Base-by-base conservation (phyloP, 1,284 basidiomycete species). In the Cutaneotrichosporon dermatis region DNA sequence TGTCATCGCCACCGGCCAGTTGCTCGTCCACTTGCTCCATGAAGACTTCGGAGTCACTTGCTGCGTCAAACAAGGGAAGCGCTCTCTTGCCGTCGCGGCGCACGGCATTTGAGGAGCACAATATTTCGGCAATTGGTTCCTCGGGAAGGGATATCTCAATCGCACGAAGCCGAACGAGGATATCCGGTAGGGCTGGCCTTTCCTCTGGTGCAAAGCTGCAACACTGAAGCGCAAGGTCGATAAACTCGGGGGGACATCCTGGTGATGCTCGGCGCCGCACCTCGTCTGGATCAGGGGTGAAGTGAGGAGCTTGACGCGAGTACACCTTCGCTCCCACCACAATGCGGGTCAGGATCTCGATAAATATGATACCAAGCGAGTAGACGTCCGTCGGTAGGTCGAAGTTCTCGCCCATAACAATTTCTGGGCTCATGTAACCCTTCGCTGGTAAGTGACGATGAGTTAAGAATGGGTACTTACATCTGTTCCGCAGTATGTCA, bases 401-500 rank as follows among this genome's bases (percentile, higher is more conserved):
- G 69, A 98, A 97, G 69, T 92, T 89, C 57, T 89, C 84, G 15
- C 94, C 93, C 11, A 91, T 82, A 6, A 97, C 81, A 67, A 99
- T 96, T 77, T 98, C 95, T 0, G 94, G 95, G 7, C 79, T 79
- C 82, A 82, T 78, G 63, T 78, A 76, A 4, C 75, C 75, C 75
- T 78, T 49, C 25, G 25, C 25, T 25, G 25, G 25, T 25, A 25
- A 25, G 25, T 25, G 25, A 25, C 25, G 25, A 25, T 25, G 25
- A 25, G 25, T 25, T 25, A 25, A 25, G 25, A 25, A 25, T 25
- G 25, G 25, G 25, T 13, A 60, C 73, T 70, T 86, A 91, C 90
- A 89, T 97, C 94, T 0, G 94, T 98, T 13, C 94, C 94, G 69
- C 95, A 98, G 79, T 95, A 97, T 0, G 91, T 96, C 69, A 98